These are phyloP conservation scores for Alternaria dauci DNA, from an alignment of 2,329 filamentous ascomycete species.

Conservation along the genomic window DNA sequence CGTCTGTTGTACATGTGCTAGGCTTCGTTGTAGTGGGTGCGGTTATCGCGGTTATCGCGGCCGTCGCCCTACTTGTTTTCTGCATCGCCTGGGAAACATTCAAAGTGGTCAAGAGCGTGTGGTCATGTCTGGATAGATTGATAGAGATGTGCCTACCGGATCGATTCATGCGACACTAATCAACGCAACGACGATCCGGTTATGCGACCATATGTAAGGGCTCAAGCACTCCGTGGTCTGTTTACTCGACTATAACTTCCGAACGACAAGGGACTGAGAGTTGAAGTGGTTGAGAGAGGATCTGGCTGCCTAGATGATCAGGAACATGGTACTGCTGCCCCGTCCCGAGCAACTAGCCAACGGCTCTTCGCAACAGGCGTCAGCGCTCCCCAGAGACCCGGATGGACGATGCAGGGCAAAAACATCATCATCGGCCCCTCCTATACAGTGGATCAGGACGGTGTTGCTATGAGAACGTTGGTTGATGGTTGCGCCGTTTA, in stretches of 20 bases:
- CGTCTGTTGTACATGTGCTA: conserved; percentile 1
- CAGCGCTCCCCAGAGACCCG: neutral
- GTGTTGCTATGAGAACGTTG: conserved; percentile 3
- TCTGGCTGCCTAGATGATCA: neutral
- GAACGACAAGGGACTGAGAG: neutral
- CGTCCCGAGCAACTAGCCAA: neutral
- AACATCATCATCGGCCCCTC: conserved; percentile 12
- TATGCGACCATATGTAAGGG: neutral
- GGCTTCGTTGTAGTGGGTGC: conserved; percentile 1
- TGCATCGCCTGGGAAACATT: neutral
- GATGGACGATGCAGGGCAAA: neutral
- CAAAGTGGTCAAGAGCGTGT: neutral
- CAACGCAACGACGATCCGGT: neutral
- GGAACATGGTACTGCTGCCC: conserved; percentile 2
- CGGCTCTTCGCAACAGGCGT: neutral
- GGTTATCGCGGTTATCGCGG: neutral
- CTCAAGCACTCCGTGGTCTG: neutral
- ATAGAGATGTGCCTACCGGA: neutral
- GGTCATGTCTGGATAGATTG: neutral
- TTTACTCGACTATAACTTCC: neutral
- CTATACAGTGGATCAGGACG: neutral
- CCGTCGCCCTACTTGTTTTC: neutral
- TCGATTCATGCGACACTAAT: neutral
- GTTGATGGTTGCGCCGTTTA: neutral
- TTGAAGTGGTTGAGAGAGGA: neutral